These are phyloP conservation scores for Pseudohalonectria lignicola DNA, from an alignment of 2,329 filamentous ascomycete species.

Conservation along the genomic window DNA sequence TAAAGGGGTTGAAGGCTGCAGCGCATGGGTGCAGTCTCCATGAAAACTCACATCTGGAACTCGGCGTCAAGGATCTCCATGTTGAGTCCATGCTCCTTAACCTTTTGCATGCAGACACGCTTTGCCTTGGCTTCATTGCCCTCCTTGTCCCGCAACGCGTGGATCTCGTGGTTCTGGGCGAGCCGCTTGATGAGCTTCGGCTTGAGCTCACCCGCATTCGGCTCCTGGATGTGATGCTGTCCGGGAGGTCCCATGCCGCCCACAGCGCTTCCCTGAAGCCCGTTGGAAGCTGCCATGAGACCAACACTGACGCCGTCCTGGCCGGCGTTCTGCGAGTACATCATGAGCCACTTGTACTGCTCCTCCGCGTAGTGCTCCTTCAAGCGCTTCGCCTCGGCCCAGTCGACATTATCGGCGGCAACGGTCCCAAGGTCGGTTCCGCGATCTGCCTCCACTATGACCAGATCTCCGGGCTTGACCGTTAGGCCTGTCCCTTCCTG, in stretches of 20 bases:
- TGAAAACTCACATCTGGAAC: constrained; percentile 84
- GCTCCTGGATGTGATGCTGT: constrained; percentile 63
- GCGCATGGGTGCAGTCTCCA: too few relatives aligned
- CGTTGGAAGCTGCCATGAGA: constrained; percentile 51
- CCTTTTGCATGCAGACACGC: constrained; percentile 91
- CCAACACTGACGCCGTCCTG: constrained; percentile 51
- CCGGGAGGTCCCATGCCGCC: constrained; percentile 69
- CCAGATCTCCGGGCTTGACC: constrained; percentile 82
- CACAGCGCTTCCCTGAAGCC: constrained; percentile 58
- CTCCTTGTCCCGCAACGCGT: constrained; percentile 85
- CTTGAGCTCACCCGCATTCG: constrained; percentile 66
- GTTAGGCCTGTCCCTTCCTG: constrained; percentile 89
- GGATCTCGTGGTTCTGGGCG: constrained; percentile 83
- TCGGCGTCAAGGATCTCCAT: constrained; percentile 98
- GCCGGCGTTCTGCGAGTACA: constrained; percentile 79
- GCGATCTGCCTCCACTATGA: constrained; percentile 95
- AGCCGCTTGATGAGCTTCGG: constrained; percentile 95
- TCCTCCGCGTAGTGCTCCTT: constrained; percentile 91
- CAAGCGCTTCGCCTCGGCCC: constrained; percentile 75
- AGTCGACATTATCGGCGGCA: constrained; percentile 75
- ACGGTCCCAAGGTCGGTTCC: constrained; percentile 94
- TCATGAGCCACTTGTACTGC: constrained; percentile 97
- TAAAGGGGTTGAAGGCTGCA: not conserved
- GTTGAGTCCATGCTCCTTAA: constrained; percentile 83
- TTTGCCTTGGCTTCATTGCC: constrained; percentile 97